Evolutionary conservation across 345 rosid species (phyloP).

Genomic region (Angophora floribunda): DNA sequence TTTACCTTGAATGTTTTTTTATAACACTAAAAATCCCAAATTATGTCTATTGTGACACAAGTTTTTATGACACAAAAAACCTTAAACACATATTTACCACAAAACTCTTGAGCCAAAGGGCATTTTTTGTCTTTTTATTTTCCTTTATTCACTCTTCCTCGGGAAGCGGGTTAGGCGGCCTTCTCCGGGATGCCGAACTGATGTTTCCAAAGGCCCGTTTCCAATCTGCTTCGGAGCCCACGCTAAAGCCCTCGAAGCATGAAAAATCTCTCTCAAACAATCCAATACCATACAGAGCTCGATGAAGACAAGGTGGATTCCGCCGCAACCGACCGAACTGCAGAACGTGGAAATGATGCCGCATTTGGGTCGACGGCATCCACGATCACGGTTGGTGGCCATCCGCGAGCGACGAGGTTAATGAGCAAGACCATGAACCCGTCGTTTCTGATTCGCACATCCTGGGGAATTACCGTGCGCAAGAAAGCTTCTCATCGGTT

Average conservation of each 20-base stretch:
- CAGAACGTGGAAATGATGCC: neutral
- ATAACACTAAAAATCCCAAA: no score
- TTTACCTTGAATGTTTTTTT: no score
- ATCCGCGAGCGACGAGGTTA: constrained; percentile 29
- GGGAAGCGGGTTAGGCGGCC: no score
- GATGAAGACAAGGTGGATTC: neutral
- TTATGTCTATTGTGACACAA: no score
- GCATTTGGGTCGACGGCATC: constrained; percentile 5
- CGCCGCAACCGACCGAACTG: neutral
- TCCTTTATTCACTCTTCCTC: no score
- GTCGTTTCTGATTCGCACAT: constrained; percentile 46
- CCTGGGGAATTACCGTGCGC: constrained; percentile 55
- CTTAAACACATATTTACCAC: no score
- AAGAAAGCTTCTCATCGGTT: constrained; percentile 27
- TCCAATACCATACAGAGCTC: neutral
- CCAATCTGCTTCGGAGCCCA: neutral
- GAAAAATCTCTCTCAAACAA: neutral
- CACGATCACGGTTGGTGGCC: constrained; percentile 22
- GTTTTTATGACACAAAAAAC: no score
- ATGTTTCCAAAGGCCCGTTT: neutral
- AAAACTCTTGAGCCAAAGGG: no score
- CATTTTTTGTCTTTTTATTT: no score
- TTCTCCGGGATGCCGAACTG: neutral
- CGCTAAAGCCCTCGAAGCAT: neutral
- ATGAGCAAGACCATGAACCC: constrained; percentile 18